Conservation (phyloP, 2,329 filamentous ascomycete species). For the Dothistroma pini region DNA sequence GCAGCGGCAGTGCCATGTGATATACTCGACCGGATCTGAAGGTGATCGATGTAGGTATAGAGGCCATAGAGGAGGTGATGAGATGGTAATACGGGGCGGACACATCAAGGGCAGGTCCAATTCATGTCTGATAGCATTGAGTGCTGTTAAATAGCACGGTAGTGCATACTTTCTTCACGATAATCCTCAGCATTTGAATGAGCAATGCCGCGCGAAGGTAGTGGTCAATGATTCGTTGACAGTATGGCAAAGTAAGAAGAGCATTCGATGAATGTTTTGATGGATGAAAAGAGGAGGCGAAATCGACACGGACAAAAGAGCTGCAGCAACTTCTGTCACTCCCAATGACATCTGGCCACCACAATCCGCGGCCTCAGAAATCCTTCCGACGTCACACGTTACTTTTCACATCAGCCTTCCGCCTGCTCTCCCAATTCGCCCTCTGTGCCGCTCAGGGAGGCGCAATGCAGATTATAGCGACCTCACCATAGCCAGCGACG, state of each 20-base stretch:
- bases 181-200: no score
- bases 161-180: no score
- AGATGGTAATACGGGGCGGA: not conserved
- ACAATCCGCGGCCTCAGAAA: not conserved
- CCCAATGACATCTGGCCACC: not conserved
- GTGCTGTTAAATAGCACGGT: no score
- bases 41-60: not conserved
- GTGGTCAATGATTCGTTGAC: no score
- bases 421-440: not conserved
- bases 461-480: not conserved
- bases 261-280: no score
- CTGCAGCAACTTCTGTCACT: not conserved
- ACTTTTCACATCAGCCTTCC: not conserved
- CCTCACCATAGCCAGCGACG: not conserved
- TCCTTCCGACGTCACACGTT: not conserved
- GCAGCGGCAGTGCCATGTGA: constrained; percentile 9
- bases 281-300: no score
- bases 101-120: not conserved
- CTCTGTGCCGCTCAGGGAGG: not conserved
- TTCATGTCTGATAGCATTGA: no score
- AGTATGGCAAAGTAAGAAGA: no score
- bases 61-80: not conserved
- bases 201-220: no score
- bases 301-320: no score
- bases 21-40: not conserved